Conservation (phyloP, 768 basidiomycete species). For the Boletus speciosus region DNA sequence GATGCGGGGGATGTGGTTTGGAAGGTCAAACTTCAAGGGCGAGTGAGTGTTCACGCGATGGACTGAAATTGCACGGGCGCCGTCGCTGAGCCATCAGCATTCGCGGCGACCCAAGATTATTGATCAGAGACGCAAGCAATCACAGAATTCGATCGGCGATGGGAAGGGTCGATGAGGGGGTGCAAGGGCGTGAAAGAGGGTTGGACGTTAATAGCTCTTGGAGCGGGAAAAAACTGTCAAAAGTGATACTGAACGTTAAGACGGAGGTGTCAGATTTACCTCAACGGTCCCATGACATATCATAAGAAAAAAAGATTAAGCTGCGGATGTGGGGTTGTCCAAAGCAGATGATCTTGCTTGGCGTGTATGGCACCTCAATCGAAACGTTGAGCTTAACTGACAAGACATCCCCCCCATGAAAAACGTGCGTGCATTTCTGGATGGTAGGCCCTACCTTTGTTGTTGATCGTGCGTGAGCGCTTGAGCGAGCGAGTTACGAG, state of each 20-base stretch:
- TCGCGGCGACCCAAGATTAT: neutral
- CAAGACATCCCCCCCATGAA: neutral
- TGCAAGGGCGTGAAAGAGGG: neutral
- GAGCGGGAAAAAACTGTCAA: slow-evolving; percentile 13
- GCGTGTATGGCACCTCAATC: neutral
- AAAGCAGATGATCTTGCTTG: neutral
- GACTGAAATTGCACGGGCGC: neutral
- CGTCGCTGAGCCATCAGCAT: neutral
- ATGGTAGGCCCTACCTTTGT: neutral
- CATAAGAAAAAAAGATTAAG: slow-evolving; percentile 1
- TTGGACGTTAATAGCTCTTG: slow-evolving; percentile 3
- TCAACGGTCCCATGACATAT: slow-evolving; percentile 5
- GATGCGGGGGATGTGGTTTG: too few relatives aligned
- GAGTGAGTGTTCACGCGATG: neutral
- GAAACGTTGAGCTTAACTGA: slow-evolving; percentile 13
- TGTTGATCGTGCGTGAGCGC: neutral
- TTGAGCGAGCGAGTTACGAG: neutral
- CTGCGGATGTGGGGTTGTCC: slow-evolving; percentile 1
- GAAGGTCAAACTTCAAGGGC: neutral
- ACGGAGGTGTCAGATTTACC: slow-evolving; percentile 14
- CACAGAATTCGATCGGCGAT: neutral
- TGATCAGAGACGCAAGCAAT: neutral
- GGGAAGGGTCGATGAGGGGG: neutral
- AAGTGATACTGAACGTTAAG: slow-evolving; percentile 2
- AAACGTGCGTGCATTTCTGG: neutral